Evolutionary conservation across 352 stramenopile species (phyloP), one percentile per base, ranked within the genome.

Genomic region (Pythium volutum): DNA sequence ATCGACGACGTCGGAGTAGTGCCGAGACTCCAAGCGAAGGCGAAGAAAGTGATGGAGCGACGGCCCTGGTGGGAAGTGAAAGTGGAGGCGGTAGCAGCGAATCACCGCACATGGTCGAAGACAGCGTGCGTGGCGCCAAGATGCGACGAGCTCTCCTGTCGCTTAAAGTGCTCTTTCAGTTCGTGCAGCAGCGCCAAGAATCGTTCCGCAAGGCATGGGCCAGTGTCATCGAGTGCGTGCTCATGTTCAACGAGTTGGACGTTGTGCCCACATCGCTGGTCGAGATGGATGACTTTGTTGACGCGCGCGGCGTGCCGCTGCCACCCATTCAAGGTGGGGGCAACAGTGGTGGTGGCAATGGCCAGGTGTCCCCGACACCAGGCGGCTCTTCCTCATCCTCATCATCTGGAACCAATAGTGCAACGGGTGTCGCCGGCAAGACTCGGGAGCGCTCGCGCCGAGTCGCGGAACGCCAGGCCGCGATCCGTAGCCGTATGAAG

Each of bases 161-260:
- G 41, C 68, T 95, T 9, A 89, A 94, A 29, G 53, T 92, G 41
- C 63, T 95, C 11, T 95, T 94, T 65, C 77, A 90, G 60, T 91
- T 95, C 67, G 84, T 93, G 5, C 80, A 90, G 62, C 89, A 89
- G 51, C 82, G 84, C 34, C 84, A 74, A 33, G 87, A 89, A 59
- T 84, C 71, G 39, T 88, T 95, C 55, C 75, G 76, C 50, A 90
- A 91, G 55, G 84, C 82, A 1, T 95, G 87, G 87, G 73, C 77
- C 14, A 89, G 77, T 27, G 81, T 95, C 6, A 75, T 93, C 38
- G 87, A 95, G 57, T 93, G 84, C 47, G 74, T 94, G 58, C 72
- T 95, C 27, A 90, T 94, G 79, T 94, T 95, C 56, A 95, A 95
- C 59, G 85, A 93, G 65, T 63, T 95, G 20, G 87, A 95, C 50